A percentile compares a stretch with the other conserved stretches of the same genome.
phyloP scores from a whole-genome alignment of 1,284 basidiomycete genomes.

The Pseudozyma hubeiensis region DNA sequence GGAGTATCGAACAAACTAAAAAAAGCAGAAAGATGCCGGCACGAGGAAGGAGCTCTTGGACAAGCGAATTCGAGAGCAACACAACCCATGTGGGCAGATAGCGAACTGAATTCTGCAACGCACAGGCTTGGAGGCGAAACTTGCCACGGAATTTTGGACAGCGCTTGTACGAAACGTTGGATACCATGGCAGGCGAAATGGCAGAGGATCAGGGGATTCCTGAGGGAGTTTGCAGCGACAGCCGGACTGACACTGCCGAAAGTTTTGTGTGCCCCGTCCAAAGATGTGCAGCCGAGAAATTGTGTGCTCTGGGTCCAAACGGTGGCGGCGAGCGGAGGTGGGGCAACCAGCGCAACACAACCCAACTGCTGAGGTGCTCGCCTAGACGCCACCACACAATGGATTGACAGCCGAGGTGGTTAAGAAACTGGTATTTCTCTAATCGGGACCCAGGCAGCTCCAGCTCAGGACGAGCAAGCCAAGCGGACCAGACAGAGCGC shows the following conservation, averaged over 20 bases:
- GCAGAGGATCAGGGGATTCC: background rate
- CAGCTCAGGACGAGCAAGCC: no score
- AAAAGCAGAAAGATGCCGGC: no score
- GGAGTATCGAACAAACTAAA: no score
- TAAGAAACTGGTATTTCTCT: no score
- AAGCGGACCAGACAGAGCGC: no score
- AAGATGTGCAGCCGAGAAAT: conserved; percentile 9
- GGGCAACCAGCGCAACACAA: no score
- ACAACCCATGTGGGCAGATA: background rate
- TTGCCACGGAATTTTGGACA: background rate
- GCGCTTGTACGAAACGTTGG: background rate
- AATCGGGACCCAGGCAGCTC: no score
- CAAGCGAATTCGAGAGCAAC: background rate
- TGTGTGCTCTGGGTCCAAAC: background rate
- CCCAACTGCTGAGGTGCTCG: no score
- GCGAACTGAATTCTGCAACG: conserved; percentile 2
- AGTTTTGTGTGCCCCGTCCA: background rate
- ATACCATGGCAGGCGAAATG: no score
- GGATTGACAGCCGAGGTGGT: no score
- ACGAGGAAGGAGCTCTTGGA: background rate
- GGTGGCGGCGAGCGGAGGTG: conserved; percentile 2
- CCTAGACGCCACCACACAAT: no score
- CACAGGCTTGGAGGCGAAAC: no score
- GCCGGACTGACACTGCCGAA: conserved; percentile 3
- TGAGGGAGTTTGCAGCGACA: background rate